Evolutionary conservation across 2,329 filamentous ascomycete genomes (phyloP).

Genomic region (Aspergillus brasiliensis): DNA sequence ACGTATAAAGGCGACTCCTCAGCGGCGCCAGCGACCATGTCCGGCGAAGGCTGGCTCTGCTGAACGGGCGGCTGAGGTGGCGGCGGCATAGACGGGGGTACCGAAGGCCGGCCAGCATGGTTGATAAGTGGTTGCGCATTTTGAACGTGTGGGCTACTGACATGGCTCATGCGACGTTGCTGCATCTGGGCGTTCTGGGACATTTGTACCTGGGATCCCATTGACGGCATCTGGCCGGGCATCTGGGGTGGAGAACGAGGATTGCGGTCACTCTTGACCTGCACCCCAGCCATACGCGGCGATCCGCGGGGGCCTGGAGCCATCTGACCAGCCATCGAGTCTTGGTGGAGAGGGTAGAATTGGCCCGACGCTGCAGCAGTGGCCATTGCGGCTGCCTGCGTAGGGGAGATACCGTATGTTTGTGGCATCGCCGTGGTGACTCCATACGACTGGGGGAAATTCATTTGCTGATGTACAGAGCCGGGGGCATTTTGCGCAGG

Average conservation of each 20-base stretch:
- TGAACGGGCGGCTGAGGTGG: conserved; percentile 62
- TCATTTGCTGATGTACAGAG: conserved; percentile 68
- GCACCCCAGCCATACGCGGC: conserved; percentile 70
- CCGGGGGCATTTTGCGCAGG: conserved; percentile 63
- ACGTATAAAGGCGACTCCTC: conserved; percentile 97
- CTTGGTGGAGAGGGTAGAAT: conserved; percentile 72
- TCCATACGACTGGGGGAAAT: conserved; percentile 77
- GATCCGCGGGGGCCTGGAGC: conserved; percentile 63
- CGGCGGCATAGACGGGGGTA: conserved; percentile 53
- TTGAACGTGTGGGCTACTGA: conserved; percentile 72
- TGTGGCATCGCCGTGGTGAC: conserved; percentile 73
- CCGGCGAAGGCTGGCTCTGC: conserved; percentile 73
- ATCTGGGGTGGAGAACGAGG: conserved; percentile 77
- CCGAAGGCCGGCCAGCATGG: conserved; percentile 60
- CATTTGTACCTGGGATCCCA: conserved; percentile 52
- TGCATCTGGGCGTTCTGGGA: conserved; percentile 61
- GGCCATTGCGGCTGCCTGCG: conserved; percentile 90
- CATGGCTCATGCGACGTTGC: conserved; percentile 71
- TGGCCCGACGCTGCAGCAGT: conserved; percentile 89
- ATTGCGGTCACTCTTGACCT: conserved; percentile 71
- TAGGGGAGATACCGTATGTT: conserved; percentile 74
- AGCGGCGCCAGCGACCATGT: conserved; percentile 69
- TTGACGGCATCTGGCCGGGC: conserved; percentile 58
- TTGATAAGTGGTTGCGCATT: conserved; percentile 76
- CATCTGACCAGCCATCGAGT: conserved; percentile 66